phyloP scores from a whole-genome alignment of 257 asterid species.

The Solanum pennellii region DNA sequence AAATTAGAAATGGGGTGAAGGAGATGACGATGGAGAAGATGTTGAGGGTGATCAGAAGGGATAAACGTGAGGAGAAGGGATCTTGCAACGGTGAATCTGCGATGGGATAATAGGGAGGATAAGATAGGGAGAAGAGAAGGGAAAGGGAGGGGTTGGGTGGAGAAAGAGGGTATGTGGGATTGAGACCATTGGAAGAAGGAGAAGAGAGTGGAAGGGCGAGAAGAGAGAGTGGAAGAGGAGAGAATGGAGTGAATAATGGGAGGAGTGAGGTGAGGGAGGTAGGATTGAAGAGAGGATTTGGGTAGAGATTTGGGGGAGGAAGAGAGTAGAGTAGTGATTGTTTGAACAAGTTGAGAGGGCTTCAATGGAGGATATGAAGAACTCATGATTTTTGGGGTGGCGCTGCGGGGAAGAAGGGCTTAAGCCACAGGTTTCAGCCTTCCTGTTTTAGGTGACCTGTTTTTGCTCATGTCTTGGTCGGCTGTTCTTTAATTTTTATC shows the following conservation, averaged over 20 bases:
- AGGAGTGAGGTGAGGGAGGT: background rate
- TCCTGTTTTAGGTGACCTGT: too few species aligned
- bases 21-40: background rate
- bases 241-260: background rate
- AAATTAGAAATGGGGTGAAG: background rate
- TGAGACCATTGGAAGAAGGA: background rate
- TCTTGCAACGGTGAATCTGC: background rate
- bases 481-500: too few species aligned
- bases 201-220: background rate
- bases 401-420: background rate
- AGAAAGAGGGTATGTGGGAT: background rate
- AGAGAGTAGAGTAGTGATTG: background rate
- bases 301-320: background rate
- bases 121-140: background rate
- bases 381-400: background rate
- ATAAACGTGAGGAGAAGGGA: background rate
- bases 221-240: background rate
- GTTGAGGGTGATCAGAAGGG: background rate
- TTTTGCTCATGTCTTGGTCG: background rate
- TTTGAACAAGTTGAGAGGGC: background rate
- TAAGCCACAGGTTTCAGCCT: background rate
- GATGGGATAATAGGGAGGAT: background rate
- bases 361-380: background rate
- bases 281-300: background rate
- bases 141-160: background rate